Evolutionary conservation across 1,139 yeast genomes (phyloP), one percentile per base, ranked within the genome.

Genomic region (Lodderomyces theae): DNA sequence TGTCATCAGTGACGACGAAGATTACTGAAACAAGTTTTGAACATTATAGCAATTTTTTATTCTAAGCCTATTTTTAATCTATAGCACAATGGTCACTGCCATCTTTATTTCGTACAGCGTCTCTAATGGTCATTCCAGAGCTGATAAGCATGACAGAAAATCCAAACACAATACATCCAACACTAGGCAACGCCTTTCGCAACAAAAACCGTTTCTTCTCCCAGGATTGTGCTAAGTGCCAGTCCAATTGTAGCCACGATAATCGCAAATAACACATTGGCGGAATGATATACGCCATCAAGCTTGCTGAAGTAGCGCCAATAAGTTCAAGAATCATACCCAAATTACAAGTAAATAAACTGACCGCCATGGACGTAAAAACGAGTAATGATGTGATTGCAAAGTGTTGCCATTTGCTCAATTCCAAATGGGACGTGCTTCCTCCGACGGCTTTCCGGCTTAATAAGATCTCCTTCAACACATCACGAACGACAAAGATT

Each of bases 251-350:
- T 40, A 73, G 73, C 51, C 76, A 72, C 0, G 87, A 75, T 49
- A 89, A 71, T 48, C 82, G 80, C 45, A 87, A 61, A 54, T 76
- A 86, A 54, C 96, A 89, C 60, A 83, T 60, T 5, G 97, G 96
- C 1, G 97, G 97, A 10, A 90, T 67, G 16, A 90, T 87, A 54
- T 87, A 90, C 0, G 97, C 97, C 86, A 90, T 83, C 28, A 87
- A 69, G 11, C 95, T 86, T 0, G 97, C 97, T 0, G 96, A 85
- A 0, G 96, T 85, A 0, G 96, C 92, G 1, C 97, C 97, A 24
- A 88, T 89, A 6, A 90, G 69, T 55, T 90, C 97, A 39, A 90
- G 69, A 33, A 90, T 83, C 15, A 92, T 86, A 1, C 97, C 97
- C 44, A 90, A 68, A 51, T 90, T 88, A 56, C 96, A 89, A 0